Percentiles rank a stretch among this genome's conserved stretches.
Conservation (phyloP, 2,329 filamentous ascomycete species). For the Neofusicoccum parvum region DNA sequence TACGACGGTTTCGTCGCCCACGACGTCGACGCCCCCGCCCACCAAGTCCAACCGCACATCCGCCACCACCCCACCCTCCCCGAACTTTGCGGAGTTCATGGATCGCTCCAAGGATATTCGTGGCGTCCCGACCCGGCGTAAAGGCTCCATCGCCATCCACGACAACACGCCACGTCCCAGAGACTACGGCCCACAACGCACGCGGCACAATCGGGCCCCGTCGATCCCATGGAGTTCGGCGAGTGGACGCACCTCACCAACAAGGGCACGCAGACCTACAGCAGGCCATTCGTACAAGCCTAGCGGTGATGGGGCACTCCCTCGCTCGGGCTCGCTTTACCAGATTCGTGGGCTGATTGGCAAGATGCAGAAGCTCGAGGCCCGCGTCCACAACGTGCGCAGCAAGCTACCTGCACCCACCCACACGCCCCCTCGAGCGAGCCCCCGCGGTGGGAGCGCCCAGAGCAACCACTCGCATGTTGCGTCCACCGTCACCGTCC, state of each 20-base stretch:
- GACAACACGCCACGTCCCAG: slow-evolving; percentile 55
- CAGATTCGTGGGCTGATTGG: slow-evolving; percentile 93
- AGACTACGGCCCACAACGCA: slow-evolving; percentile 45
- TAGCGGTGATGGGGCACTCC: slow-evolving; percentile 56
- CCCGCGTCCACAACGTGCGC: slow-evolving; percentile 85
- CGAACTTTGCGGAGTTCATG: slow-evolving; percentile 87
- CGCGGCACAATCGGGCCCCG: slow-evolving; percentile 58
- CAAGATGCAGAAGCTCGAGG: slow-evolving; percentile 96
- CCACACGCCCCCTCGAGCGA: slow-evolving; percentile 75
- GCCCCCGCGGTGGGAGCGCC: slow-evolving; percentile 65
- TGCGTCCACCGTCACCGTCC: slow-evolving; percentile 60
- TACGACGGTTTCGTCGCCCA: slow-evolving; percentile 67
- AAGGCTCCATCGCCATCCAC: slow-evolving; percentile 51
- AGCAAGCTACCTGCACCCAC: slow-evolving; percentile 87
- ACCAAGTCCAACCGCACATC: slow-evolving; percentile 61
- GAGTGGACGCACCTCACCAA: slow-evolving; percentile 49
- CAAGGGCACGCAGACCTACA: slow-evolving; percentile 37
- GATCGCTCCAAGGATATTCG: slow-evolving; percentile 49
- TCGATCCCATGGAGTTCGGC: slow-evolving; percentile 58
- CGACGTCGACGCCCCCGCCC: slow-evolving; percentile 81
- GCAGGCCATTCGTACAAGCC: slow-evolving; percentile 24
- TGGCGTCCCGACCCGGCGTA: slow-evolving; percentile 44
- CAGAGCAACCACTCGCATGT: slow-evolving; percentile 51
- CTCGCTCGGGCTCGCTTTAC: slow-evolving; percentile 73
- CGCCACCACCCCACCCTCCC: slow-evolving; percentile 76